Percentiles rank a stretch among this genome's conserved stretches.
phyloP scores from a whole-genome alignment of 139 green algal species.

The Chlamydomonas applanata region DNA sequence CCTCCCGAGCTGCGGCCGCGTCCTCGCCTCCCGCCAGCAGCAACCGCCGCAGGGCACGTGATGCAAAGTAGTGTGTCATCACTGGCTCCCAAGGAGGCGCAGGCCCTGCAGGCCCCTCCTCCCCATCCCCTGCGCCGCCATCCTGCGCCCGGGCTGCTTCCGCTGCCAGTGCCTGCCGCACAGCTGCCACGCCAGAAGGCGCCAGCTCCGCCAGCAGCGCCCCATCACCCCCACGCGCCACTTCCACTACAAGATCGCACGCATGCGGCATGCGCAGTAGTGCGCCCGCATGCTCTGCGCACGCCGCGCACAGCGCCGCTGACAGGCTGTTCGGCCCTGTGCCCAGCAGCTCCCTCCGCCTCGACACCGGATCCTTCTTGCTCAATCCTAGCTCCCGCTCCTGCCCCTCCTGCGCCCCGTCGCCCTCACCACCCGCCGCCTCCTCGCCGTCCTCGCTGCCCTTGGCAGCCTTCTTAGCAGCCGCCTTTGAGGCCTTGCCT shows the following conservation, averaged over 20 bases:
- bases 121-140: neutral
- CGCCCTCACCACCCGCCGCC: neutral
- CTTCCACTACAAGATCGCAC: slow-evolving; percentile 64
- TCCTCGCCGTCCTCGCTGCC: neutral
- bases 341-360: slow-evolving; percentile 71
- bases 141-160: slow-evolving; percentile 15
- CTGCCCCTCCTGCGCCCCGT: slow-evolving; percentile 2
- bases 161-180: slow-evolving; percentile 58
- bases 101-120: neutral
- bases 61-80: slow-evolving; percentile 58
- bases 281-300: slow-evolving; percentile 15
- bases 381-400: slow-evolving; percentile 61
- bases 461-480: neutral
- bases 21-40: slow-evolving; percentile 41
- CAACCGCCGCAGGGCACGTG: slow-evolving; percentile 51
- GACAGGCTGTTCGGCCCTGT: slow-evolving; percentile 37
- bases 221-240: slow-evolving; percentile 54
- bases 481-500: slow-evolving; percentile 6
- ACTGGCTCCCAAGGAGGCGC: slow-evolving; percentile 32
- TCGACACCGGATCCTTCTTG: slow-evolving; percentile 68
- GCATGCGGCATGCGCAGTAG: slow-evolving; percentile 52
- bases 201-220: slow-evolving; percentile 46
- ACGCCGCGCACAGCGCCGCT: slow-evolving; percentile 36
- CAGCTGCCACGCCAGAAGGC: slow-evolving; percentile 29
- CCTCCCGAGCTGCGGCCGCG: slow-evolving; percentile 18